Evolutionary conservation across 805 yeast species (phyloP).

Genomic region (Candida nemodendra): DNA sequence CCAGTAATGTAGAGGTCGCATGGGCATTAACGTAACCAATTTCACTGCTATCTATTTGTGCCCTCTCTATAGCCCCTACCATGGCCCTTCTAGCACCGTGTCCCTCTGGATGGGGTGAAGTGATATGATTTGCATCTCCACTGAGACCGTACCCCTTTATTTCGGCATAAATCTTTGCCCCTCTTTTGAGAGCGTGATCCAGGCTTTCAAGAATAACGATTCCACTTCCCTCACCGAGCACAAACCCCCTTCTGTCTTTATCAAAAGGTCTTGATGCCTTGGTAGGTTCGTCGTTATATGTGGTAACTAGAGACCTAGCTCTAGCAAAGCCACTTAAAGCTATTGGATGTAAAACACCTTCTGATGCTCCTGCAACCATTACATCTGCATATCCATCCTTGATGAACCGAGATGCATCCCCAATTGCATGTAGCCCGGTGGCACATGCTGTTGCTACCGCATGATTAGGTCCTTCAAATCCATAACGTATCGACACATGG

Average conservation of each 20-base stretch:
- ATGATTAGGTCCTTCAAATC: slow-evolving; percentile 82
- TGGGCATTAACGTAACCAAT: slow-evolving; percentile 90
- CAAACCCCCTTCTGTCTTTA: slow-evolving; percentile 75
- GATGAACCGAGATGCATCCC: slow-evolving; percentile 86
- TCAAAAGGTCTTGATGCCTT: slow-evolving; percentile 89
- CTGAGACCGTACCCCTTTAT: slow-evolving; percentile 84
- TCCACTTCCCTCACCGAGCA: slow-evolving; percentile 91
- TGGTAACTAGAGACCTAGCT: slow-evolving; percentile 74
- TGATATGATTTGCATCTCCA: slow-evolving; percentile 90
- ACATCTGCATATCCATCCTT: slow-evolving; percentile 77
- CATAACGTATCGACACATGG: slow-evolving; percentile 74
- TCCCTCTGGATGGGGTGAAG: slow-evolving; percentile 84
- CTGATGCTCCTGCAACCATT: slow-evolving; percentile 94
- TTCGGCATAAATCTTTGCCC: slow-evolving; percentile 73
- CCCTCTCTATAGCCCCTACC: slow-evolving; percentile 64
- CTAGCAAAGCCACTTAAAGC: slow-evolving; percentile 90
- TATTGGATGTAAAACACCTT: slow-evolving; percentile 80
- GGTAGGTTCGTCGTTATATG: slow-evolving; percentile 57
- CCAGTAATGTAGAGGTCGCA: slow-evolving; percentile 89
- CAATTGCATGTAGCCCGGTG: slow-evolving; percentile 90
- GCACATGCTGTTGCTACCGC: slow-evolving; percentile 95
- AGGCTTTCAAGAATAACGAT: slow-evolving; percentile 72
- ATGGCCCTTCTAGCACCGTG: slow-evolving; percentile 83
- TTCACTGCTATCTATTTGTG: slow-evolving; percentile 44
- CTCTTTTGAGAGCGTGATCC: slow-evolving; percentile 69